Percentiles rank a stretch among this genome's conserved stretches.
Conservation (phyloP, 352 stramenopile species). For the Globisporangium alternatum region DNA sequence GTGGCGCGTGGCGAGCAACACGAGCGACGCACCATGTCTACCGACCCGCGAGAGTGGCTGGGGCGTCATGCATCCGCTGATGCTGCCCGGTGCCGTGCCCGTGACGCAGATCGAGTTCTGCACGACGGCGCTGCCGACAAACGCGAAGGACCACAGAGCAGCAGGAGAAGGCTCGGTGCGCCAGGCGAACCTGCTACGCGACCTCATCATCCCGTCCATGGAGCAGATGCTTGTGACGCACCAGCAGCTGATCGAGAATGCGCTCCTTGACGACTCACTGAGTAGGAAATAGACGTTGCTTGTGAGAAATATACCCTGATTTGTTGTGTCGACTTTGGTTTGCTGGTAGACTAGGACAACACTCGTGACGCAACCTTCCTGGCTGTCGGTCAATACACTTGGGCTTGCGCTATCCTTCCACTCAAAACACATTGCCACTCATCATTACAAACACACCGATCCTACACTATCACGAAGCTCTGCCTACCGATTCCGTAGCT, state of each 20-base stretch:
- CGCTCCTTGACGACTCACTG: constrained; percentile 11
- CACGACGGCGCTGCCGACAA: constrained; percentile 8
- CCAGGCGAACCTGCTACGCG: constrained; percentile 8
- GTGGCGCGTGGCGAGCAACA: constrained; percentile 3
- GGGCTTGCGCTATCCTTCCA: no score
- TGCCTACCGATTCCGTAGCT: no score
- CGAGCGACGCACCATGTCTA: background rate
- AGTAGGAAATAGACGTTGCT: constrained; percentile 1
- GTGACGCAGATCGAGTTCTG: constrained; percentile 7
- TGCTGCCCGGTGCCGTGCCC: background rate
- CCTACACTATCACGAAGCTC: no score
- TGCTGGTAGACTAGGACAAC: no score
- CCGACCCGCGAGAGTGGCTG: constrained; percentile 16
- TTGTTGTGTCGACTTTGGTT: no score
- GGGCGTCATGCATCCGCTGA: constrained; percentile 5
- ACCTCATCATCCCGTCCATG: constrained; percentile 13
- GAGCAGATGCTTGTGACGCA: constrained; percentile 11
- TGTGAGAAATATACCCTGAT: background rate
- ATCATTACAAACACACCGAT: no score
- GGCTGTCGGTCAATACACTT: no score
- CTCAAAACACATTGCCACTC: no score
- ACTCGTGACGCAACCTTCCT: no score
- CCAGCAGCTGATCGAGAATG: constrained; percentile 14
- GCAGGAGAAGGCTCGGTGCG: background rate
- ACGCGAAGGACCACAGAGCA: background rate